Evolutionary conservation across 208 protist genomes (phyloP).

Genomic region (Leishmania arabica): DNA sequence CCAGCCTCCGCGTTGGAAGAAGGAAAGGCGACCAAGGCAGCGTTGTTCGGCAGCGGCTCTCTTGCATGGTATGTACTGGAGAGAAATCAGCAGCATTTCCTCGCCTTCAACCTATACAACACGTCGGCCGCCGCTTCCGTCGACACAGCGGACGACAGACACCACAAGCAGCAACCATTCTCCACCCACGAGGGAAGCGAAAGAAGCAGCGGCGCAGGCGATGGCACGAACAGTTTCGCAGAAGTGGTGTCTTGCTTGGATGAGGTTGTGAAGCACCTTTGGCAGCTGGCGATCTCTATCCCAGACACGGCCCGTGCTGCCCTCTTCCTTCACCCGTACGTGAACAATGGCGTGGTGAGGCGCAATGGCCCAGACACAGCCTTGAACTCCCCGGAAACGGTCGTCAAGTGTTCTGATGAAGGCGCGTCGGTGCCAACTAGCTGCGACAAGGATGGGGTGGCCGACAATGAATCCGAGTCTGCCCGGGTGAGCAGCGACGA

Average conservation of each 20-base stretch:
- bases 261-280: slow-evolving; percentile 19
- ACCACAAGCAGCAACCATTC: not conserved
- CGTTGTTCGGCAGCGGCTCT: slow-evolving; percentile 61
- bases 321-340: not conserved
- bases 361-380: not conserved
- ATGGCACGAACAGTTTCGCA: not conserved
- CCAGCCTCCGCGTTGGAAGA: slow-evolving; percentile 8
- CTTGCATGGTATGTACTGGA: slow-evolving; percentile 65
- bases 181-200: not conserved
- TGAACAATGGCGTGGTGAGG: not conserved
- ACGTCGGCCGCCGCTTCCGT: not conserved
- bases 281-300: slow-evolving; percentile 25
- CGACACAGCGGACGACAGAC: not conserved
- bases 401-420: not conserved
- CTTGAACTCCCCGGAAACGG: not conserved
- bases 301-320: slow-evolving; percentile 10
- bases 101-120: slow-evolving; percentile 1
- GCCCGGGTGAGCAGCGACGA: not conserved
- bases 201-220: not conserved
- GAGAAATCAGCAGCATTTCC: slow-evolving; percentile 34
- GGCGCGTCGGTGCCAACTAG: not conserved
- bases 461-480: not conserved
- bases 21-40: not conserved
- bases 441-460: not conserved
- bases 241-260: not conserved